Base-by-base conservation (phyloP, 768 basidiomycete genomes). In the Trametes maxima region DNA sequence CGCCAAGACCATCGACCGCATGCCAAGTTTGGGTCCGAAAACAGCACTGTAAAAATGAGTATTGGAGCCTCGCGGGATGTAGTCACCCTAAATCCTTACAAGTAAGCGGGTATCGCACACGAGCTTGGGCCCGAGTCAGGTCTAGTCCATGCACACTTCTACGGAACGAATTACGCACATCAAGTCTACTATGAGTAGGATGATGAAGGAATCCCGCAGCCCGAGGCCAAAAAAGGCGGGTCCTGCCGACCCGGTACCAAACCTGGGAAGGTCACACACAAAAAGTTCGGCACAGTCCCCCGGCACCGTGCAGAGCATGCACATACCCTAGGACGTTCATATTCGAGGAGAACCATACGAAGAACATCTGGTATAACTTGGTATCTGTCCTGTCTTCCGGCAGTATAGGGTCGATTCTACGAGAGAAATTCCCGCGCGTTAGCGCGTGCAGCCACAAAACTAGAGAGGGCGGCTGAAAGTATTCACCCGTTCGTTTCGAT, bases 331-430 rank as follows among this genome's bases (percentile, higher is more conserved):
- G 75, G 25, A 89, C 81, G 65, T 88, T 88, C 71, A 87, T 80
- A 68, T 87, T 88, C 55, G 83, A 79, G 8, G 88, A 84, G 67
- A 89, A 86, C 88, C 88, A 89, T 4, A 89, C 77, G 67, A 86
- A 86, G 75, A 89, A 89, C 66, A 88, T 72, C 61, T 89, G 86
- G 66, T 82, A 83, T 52, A 83, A 79, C 47, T 82, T 80, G n/a
- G 75, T 80, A 66, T 89, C 87, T 10, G 68, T 78, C 47, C 87
- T 80, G 44, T 82, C 74, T 25, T 80, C 80, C 1, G 71, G 65
- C 0, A 80, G 70, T 1, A 84, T 80, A 3, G 88, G 88, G 19
- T 79, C 70, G 22, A 84, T 87, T 0, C 87, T 85, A 51, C 35
- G 39, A 11, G 17, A 21, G 16, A 42, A 24, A 45, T 36, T 45